A percentile compares a stretch with the other conserved stretches of the same genome.
These are phyloP conservation scores for Fusarium verticillioides DNA, from an alignment of 2,329 filamentous ascomycete genomes.

Conservation along the genomic window DNA sequence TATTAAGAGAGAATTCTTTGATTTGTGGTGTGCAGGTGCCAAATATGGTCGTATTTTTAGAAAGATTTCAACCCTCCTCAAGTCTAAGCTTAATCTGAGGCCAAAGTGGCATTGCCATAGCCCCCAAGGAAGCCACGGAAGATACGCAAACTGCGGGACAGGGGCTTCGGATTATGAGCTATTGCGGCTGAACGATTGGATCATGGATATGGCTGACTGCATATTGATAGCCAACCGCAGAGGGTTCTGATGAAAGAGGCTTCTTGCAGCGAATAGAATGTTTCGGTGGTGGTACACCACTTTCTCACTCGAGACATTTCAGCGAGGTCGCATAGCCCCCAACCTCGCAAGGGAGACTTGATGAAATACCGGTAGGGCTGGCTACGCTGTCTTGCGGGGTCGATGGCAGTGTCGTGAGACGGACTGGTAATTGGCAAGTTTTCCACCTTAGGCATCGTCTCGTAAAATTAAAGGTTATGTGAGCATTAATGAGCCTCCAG, in stretches of 20 bases:
- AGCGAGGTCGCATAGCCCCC: background rate
- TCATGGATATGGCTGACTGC: background rate
- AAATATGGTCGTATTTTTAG: background rate
- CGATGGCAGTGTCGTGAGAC: background rate
- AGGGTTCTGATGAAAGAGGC: background rate
- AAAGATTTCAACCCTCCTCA: accelerated
- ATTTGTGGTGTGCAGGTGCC: accelerated
- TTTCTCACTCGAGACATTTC: background rate
- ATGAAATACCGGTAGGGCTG: background rate
- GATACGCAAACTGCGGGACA: background rate
- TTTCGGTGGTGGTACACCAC: background rate
- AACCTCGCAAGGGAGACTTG: background rate
- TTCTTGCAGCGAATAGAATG: background rate
- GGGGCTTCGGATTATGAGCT: background rate
- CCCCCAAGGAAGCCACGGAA: background rate
- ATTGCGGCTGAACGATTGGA: background rate
- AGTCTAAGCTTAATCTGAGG: background rate
- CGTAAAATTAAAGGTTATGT: too few relatives aligned
- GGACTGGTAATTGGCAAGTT: too few relatives aligned
- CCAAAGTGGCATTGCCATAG: background rate
- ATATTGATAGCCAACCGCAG: background rate
- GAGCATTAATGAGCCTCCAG: background rate
- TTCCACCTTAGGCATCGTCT: too few relatives aligned
- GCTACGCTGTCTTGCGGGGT: background rate
- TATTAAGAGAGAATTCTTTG: too few relatives aligned